phyloP scores from a whole-genome alignment of 2,329 filamentous ascomycete species.

The Monosporascus sp. region DNA sequence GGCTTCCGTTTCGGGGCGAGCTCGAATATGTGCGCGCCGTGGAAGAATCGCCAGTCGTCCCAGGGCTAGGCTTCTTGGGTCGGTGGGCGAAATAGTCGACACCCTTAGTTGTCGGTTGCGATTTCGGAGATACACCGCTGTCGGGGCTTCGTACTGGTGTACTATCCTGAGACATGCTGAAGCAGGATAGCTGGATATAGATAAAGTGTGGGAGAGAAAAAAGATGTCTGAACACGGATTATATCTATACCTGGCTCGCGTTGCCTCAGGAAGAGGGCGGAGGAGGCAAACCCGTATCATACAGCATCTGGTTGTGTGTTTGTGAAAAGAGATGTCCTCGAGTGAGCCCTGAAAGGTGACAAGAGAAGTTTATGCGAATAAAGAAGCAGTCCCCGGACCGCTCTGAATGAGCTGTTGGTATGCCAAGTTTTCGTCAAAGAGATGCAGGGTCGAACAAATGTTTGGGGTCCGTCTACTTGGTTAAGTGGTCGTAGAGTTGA shows the following conservation, averaged over 20 bases:
- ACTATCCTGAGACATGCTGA: slow-evolving; percentile 20
- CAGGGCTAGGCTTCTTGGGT: slow-evolving; percentile 9
- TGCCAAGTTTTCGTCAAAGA: background rate
- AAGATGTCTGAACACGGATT: slow-evolving; percentile 6
- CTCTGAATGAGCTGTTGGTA: background rate
- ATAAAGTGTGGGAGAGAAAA: slow-evolving; percentile 5
- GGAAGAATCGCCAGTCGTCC: slow-evolving; percentile 1
- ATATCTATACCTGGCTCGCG: slow-evolving; percentile 30
- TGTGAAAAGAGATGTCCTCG: slow-evolving; percentile 5
- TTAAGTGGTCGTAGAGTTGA: no score
- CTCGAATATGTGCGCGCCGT: slow-evolving; percentile 8
- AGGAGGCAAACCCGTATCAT: slow-evolving; percentile 31
- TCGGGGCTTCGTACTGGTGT: slow-evolving; percentile 18
- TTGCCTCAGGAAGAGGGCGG: slow-evolving; percentile 38
- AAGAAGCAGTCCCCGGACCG: background rate
- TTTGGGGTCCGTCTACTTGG: background rate
- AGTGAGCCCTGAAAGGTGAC: background rate
- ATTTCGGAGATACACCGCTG: slow-evolving; percentile 21
- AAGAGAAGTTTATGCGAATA: background rate
- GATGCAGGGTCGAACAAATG: background rate
- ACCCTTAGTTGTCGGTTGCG: slow-evolving; percentile 19
- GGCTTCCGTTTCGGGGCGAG: slow-evolving; percentile 6
- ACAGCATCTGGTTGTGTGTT: slow-evolving; percentile 28
- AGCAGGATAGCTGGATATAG: slow-evolving; percentile 6
- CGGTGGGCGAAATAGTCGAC: slow-evolving; percentile 21